Evolutionary conservation across 352 stramenopile genomes (phyloP).

Genomic region (Pilasporangium apinafurcum): DNA sequence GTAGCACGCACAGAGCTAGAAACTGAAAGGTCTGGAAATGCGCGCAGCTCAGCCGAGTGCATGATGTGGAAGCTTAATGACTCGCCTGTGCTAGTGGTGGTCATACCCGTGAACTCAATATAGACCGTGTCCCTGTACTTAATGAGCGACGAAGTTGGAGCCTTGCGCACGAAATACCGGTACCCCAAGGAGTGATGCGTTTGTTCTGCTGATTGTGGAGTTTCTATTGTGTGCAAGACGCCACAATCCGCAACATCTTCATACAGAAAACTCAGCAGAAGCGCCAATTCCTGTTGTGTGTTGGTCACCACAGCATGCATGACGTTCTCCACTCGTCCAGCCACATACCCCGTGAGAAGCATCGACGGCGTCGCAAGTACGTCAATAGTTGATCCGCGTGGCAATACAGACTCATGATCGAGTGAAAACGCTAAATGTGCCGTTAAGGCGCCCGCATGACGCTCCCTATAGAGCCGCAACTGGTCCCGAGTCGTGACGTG

Average conservation of each 20-base stretch:
- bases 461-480: constrained; percentile 37
- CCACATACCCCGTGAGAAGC: constrained; percentile 20
- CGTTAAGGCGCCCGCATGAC: constrained; percentile 17
- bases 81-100: constrained; percentile 16
- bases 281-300: constrained; percentile 34
- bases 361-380: not conserved
- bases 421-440: constrained; percentile 11
- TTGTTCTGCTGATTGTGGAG: constrained; percentile 26
- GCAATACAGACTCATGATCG: not conserved
- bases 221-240: constrained; percentile 42
- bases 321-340: constrained; percentile 33
- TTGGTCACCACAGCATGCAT: constrained; percentile 44
- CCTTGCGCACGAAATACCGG: constrained; percentile 51
- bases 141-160: constrained; percentile 17
- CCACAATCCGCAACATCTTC: constrained; percentile 47
- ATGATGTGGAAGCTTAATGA: constrained; percentile 37
- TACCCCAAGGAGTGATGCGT: constrained; percentile 45
- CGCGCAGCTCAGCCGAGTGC: constrained; percentile 24
- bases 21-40: constrained; percentile 31
- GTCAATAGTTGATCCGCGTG: not conserved
- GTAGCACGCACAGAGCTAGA: constrained; percentile 32
- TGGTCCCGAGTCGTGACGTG: constrained; percentile 21
- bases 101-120: constrained; percentile 37
- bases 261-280: constrained; percentile 49
- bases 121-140: constrained; percentile 27